phyloP scores from a whole-genome alignment of 805 yeast species.

The Grigorovia jiainica region DNA sequence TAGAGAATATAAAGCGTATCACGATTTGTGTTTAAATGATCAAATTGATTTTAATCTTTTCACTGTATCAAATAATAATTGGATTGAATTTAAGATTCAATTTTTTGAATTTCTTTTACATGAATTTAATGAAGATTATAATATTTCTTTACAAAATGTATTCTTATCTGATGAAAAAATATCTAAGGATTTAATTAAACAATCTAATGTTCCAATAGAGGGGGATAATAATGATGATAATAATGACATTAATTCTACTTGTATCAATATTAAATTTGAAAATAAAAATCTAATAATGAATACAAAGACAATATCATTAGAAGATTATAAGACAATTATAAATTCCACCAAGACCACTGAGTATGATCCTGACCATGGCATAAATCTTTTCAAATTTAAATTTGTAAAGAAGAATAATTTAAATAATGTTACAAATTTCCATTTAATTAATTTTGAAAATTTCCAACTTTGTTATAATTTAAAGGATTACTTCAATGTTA shows the following conservation, averaged over 20 bases:
- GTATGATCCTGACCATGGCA: conserved; percentile 4
- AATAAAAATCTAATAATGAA: not conserved
- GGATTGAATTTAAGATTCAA: conserved; percentile 9
- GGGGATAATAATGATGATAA: not conserved
- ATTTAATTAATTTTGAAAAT: conserved; percentile 21
- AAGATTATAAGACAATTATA: not conserved
- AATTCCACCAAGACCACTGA: not conserved
- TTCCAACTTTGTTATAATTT: conserved; percentile 9
- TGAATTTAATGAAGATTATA: conserved; percentile 10
- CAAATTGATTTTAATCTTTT: conserved; percentile 18
- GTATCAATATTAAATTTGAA: conserved; percentile 2
- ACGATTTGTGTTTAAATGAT: conserved; percentile 20
- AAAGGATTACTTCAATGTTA: conserved; percentile 3
- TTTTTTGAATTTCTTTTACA: conserved; percentile 12
- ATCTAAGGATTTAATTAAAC: conserved; percentile 2
- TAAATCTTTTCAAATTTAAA: conserved; percentile 16
- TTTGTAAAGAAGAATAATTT: conserved; percentile 5
- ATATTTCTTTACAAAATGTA: conserved; percentile 19
- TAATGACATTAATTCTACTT: not conserved
- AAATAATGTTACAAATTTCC: conserved; percentile 11
- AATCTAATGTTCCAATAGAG: too few relatives aligned
- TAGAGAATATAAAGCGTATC: conserved; percentile 22
- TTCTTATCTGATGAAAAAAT: conserved; percentile 19
- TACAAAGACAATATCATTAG: not conserved
- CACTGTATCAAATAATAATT: conserved; percentile 13